phyloP scores from a whole-genome alignment of 2,329 filamentous ascomycete species.

The Albifimbria verrucaria region DNA sequence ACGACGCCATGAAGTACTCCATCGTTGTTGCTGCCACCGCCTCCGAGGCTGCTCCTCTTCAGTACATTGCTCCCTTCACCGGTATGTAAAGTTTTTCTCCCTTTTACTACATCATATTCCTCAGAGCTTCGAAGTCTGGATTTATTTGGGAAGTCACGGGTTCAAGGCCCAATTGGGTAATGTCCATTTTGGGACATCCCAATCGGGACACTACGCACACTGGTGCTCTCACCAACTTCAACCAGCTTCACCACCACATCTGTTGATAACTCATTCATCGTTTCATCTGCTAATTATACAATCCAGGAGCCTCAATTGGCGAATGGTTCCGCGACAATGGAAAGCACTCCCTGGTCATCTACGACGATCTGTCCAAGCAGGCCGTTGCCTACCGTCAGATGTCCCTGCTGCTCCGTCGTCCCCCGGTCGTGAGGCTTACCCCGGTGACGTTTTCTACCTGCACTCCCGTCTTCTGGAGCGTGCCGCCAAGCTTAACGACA shows the following conservation, averaged over 20 bases:
- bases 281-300: background rate
- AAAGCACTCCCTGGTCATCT: slow-evolving; percentile 86
- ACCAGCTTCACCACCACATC: background rate
- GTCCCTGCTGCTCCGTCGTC: slow-evolving; percentile 96
- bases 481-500: slow-evolving; percentile 98
- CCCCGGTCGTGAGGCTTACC: slow-evolving; percentile 99
- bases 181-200: no score
- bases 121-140: no score
- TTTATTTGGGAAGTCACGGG: no score
- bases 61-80: slow-evolving; percentile 93
- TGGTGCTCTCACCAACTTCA: no score
- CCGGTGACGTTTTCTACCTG: slow-evolving; percentile 98
- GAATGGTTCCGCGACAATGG: slow-evolving; percentile 82
- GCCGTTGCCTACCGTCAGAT: slow-evolving; percentile 98
- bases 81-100: slow-evolving; percentile 35
- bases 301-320: slow-evolving; percentile 45
- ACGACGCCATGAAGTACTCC: slow-evolving; percentile 98
- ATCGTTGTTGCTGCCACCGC: slow-evolving; percentile 93
- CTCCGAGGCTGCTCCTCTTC: slow-evolving; percentile 91
- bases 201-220: no score
- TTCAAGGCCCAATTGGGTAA: no score
- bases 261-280: background rate
- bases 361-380: slow-evolving; percentile 96
- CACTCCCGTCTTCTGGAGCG: slow-evolving; percentile 99
- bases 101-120: background rate